Conservation (phyloP, 2,329 filamentous ascomycete species). For the Atkinsonella hypoxylon region DNA sequence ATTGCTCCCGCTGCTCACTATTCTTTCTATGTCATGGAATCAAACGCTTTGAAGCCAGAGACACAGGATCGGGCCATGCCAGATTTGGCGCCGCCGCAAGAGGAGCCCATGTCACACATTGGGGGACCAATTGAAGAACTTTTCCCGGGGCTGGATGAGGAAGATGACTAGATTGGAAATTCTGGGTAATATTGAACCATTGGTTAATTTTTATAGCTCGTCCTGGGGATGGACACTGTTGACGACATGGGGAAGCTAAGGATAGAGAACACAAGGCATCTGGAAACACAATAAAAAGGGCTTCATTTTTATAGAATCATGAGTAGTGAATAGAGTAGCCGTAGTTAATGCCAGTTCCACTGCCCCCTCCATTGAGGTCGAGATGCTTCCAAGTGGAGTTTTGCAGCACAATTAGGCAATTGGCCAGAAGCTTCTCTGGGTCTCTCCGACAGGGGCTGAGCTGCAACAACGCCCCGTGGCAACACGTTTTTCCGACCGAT, state of each 20-base stretch:
- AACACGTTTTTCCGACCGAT: slow-evolving; percentile 26
- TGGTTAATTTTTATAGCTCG: neutral
- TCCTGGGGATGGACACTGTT: neutral
- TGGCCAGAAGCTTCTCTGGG: slow-evolving; percentile 10
- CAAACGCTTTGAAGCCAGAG: neutral
- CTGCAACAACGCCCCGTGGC: slow-evolving; percentile 10
- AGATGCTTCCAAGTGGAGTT: neutral
- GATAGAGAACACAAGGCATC: neutral
- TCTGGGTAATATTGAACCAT: neutral
- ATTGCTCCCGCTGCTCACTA: neutral
- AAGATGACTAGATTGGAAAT: neutral
- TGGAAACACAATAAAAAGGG: neutral
- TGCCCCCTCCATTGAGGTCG: too few species aligned
- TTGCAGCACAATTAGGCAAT: slow-evolving; percentile 1
- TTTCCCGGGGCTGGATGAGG: slow-evolving; percentile 1
- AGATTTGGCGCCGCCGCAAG: neutral
- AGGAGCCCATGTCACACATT: slow-evolving; percentile 1
- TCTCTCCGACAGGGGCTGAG: neutral
- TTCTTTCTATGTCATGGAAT: neutral
- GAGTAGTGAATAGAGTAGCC: neutral
- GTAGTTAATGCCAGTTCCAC: neutral
- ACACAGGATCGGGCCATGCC: neutral
- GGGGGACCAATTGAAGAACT: slow-evolving; percentile 4
- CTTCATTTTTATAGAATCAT: neutral
- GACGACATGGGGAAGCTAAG: neutral